phyloP scores from a whole-genome alignment of 73 alveolate genomes.

The Symbiodinium pilosum region DNA sequence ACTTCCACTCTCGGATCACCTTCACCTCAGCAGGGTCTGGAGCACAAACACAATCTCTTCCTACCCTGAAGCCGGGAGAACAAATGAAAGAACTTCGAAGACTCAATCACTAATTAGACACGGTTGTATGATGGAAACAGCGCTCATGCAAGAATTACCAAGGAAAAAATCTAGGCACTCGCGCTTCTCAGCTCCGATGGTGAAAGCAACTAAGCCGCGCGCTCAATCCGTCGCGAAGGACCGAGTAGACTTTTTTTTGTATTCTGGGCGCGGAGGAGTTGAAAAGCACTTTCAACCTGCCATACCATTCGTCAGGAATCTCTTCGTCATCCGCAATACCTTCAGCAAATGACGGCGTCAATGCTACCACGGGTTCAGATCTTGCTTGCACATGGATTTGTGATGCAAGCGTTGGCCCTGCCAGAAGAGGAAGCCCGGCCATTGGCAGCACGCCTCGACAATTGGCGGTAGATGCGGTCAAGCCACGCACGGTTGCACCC shows the following conservation, averaged over 20 bases:
- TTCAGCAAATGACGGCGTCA: background rate
- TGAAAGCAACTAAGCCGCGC: background rate
- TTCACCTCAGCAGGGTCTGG: background rate
- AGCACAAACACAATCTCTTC: background rate
- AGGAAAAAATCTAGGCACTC: no score
- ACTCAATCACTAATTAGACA: background rate
- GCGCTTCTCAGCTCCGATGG: background rate
- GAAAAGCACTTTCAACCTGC: constrained; percentile 23
- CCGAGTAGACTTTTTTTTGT: constrained; percentile 37
- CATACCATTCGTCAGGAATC: background rate
- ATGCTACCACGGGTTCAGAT: no score
- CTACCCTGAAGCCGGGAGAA: background rate
- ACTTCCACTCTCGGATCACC: background rate
- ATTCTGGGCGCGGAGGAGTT: constrained; percentile 27
- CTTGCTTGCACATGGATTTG: background rate
- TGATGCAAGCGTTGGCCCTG: background rate
- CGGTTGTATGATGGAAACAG: no score
- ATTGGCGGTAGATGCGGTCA: background rate
- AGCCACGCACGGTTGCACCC: constrained; percentile 49
- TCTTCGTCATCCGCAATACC: constrained; percentile 72
- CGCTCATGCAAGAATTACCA: no score
- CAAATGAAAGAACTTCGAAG: background rate
- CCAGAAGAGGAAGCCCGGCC: background rate
- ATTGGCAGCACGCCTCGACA: background rate
- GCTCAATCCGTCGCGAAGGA: background rate